These are phyloP conservation scores for Claviceps arundinis DNA, from an alignment of 2,329 filamentous ascomycete species.

Conservation along the genomic window DNA sequence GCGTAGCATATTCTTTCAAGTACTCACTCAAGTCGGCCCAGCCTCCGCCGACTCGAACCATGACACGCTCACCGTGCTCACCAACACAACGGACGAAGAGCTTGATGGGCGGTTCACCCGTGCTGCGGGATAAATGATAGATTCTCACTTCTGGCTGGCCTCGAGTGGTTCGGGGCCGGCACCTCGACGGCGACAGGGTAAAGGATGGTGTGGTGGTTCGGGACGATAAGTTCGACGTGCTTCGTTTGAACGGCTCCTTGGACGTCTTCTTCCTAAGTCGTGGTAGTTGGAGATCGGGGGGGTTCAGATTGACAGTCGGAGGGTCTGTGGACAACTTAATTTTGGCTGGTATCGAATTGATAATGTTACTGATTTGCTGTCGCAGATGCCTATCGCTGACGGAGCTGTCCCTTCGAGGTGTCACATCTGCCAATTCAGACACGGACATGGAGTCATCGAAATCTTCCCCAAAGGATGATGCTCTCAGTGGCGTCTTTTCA, in stretches of 20 bases:
- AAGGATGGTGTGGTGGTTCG: conserved; percentile 53
- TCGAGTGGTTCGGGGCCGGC: conserved; percentile 32
- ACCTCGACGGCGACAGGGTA: conserved; percentile 52
- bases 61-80: conserved; percentile 79
- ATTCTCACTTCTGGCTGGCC: conserved; percentile 69
- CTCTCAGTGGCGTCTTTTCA: conserved; percentile 28
- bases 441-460: conserved; percentile 28
- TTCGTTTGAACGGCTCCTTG: conserved; percentile 30
- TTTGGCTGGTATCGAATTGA: conserved; percentile 63
- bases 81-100: conserved; percentile 88
- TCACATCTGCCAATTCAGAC: conserved; percentile 15
- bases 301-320: conserved; percentile 39
- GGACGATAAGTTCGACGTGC: conserved; percentile 38
- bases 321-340: conserved; percentile 57
- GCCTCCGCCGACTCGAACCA: conserved; percentile 96
- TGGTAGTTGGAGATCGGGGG: conserved; percentile 41
- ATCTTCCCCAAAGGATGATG: conserved; percentile 33
- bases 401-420: conserved; percentile 20
- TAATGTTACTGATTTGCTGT: conserved; percentile 65
- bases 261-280: conserved; percentile 30
- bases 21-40: conserved; percentile 97
- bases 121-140: conserved; percentile 78
- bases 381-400: conserved; percentile 56
- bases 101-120: conserved; percentile 80
- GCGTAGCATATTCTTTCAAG: conserved; percentile 79